Conservation (phyloP, 2,329 filamentous ascomycete species). For the Ophiostoma tasmaniense region DNA sequence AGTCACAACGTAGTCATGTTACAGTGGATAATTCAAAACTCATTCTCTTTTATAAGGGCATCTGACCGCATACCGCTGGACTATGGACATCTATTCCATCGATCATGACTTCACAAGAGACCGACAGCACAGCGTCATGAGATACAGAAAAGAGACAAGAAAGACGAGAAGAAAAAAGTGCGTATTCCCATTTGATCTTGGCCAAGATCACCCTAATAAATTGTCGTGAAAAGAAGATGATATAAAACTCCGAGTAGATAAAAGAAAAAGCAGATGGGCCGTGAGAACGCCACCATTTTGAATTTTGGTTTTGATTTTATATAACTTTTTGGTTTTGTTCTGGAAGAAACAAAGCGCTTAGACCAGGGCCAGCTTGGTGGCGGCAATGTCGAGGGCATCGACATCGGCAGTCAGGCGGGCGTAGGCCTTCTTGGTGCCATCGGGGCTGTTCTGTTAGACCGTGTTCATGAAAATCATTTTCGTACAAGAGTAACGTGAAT, state of each 20-base stretch:
- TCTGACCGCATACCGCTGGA: background rate
- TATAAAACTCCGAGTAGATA: background rate
- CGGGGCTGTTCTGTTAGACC: conserved; percentile 58
- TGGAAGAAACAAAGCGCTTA: conserved; percentile 43
- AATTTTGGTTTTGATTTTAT: conserved; percentile 8
- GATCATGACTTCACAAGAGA: background rate
- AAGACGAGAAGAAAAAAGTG: background rate
- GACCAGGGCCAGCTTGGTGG: conserved; percentile 96
- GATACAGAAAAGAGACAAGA: background rate
- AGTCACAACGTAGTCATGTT: background rate
- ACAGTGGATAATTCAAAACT: background rate
- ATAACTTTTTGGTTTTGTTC: background rate
- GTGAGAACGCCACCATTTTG: conserved; percentile 7
- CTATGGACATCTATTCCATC: background rate
- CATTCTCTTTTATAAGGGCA: background rate
- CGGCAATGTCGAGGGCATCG: conserved; percentile 97
- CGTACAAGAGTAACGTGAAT: background rate
- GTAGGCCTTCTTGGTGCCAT: conserved; percentile 98
- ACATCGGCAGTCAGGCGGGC: conserved; percentile 92
- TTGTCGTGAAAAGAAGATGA: background rate
- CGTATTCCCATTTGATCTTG: conserved; percentile 9
- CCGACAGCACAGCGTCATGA: background rate
- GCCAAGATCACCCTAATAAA: conserved; percentile 9
- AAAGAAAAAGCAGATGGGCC: conserved; percentile 5
- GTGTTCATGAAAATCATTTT: background rate